Evolutionary conservation across 2,329 filamentous ascomycete species (phyloP).

Genomic region (Fusarium luffae): DNA sequence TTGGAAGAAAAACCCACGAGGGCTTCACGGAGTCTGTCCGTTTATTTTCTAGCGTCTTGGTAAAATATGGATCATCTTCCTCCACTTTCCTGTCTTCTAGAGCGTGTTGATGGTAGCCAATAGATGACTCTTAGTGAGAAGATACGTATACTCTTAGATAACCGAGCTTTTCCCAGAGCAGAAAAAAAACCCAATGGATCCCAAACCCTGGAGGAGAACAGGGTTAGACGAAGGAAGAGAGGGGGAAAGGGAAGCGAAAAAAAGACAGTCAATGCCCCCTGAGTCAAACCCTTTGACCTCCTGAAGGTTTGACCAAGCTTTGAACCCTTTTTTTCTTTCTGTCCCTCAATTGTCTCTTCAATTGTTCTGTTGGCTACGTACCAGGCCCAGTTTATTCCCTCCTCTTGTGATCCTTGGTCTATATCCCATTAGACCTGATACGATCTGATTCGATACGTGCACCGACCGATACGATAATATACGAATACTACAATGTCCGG

Average conservation of each 20-base stretch:
- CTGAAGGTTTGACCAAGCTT: constrained; percentile 19
- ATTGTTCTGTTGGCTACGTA: constrained; percentile 3
- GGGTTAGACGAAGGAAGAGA: neutral
- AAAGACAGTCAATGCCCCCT: constrained; percentile 5
- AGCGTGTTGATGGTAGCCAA: constrained; percentile 6
- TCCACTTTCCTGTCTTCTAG: constrained; percentile 28
- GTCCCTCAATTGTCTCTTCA: neutral
- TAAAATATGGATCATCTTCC: constrained; percentile 38
- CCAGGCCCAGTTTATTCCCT: constrained; percentile 36
- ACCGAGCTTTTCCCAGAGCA: constrained; percentile 36
- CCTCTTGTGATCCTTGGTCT: neutral
- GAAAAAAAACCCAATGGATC: neutral
- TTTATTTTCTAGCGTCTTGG: constrained; percentile 31
- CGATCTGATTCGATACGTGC: neutral
- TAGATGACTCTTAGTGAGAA: too few species aligned
- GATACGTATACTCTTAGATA: neutral
- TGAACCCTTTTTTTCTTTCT: constrained; percentile 17
- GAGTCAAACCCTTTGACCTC: constrained; percentile 13
- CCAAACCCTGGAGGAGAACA: neutral
- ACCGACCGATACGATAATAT: constrained; percentile 16
- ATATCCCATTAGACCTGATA: neutral
- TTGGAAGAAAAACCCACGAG: neutral
- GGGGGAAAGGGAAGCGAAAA: neutral
- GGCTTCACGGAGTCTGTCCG: constrained; percentile 20
- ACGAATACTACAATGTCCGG: constrained; percentile 59